These are phyloP conservation scores for Flaveria brownii DNA, from an alignment of 129 eudicot genomes.

Conservation along the genomic window DNA sequence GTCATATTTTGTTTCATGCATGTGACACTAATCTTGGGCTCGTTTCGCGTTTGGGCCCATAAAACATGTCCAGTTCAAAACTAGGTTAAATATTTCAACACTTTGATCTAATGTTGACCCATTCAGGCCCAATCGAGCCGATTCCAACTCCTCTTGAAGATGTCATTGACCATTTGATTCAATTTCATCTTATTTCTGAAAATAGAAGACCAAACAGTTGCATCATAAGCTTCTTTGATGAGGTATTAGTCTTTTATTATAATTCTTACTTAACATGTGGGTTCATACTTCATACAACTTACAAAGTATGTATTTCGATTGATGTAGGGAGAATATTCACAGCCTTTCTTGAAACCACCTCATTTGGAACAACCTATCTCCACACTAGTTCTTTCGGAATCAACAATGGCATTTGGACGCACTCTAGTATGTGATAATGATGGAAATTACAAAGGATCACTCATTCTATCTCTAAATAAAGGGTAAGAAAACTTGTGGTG, in stretches of 20 bases:
- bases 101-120: background rate
- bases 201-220: slow-evolving; percentile 91
- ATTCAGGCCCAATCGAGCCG: slow-evolving; percentile 74
- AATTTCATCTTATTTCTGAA: slow-evolving; percentile 83
- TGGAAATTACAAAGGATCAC: slow-evolving; percentile 90
- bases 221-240: slow-evolving; percentile 92
- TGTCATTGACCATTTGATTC: slow-evolving; percentile 73
- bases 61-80: too few species aligned
- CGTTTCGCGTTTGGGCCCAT: too few species aligned
- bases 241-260: slow-evolving; percentile 46
- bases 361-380: slow-evolving; percentile 93
- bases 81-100: background rate
- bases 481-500: slow-evolving; percentile 53
- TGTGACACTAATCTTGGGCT: too few species aligned
- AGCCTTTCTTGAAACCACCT: slow-evolving; percentile 93
- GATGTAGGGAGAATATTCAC: slow-evolving; percentile 85
- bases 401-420: slow-evolving; percentile 95
- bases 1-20: too few species aligned
- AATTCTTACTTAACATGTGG: background rate
- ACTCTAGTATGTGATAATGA: slow-evolving; percentile 69
- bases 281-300: slow-evolving; percentile 1
- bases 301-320: background rate
- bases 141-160: slow-evolving; percentile 85
- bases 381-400: slow-evolving; percentile 79
- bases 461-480: slow-evolving; percentile 75